These are phyloP conservation scores for Clonostachys sp. DNA, from an alignment of 2,329 filamentous ascomycete genomes.

Conservation along the genomic window DNA sequence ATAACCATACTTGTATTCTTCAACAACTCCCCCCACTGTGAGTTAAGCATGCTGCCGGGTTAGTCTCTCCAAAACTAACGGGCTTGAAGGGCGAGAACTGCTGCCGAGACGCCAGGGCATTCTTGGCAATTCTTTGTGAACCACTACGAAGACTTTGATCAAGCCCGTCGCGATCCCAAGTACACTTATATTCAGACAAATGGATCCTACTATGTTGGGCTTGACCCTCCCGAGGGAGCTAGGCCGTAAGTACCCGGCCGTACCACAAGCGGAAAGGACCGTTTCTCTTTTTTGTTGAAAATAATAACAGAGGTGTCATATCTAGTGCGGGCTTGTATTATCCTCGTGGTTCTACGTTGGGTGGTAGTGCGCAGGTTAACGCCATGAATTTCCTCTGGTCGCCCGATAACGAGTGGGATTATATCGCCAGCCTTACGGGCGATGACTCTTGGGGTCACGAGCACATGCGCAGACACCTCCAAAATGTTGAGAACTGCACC, in stretches of 20 bases:
- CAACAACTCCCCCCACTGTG: slow-evolving; percentile 14
- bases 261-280: too few relatives aligned
- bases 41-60: neutral
- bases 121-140: slow-evolving; percentile 10
- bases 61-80: neutral
- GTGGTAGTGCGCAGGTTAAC: slow-evolving; percentile 26
- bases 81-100: neutral
- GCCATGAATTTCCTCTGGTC: slow-evolving; percentile 42
- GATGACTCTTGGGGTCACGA: slow-evolving; percentile 42
- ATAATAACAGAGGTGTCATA: neutral
- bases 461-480: slow-evolving; percentile 44
- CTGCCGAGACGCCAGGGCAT: slow-evolving; percentile 4
- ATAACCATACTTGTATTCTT: slow-evolving; percentile 15
- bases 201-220: slow-evolving; percentile 8
- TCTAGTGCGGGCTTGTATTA: slow-evolving; percentile 12
- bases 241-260: slow-evolving; percentile 4
- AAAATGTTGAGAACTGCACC: slow-evolving; percentile 37
- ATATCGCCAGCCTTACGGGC: slow-evolving; percentile 41
- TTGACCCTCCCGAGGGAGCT: slow-evolving; percentile 7
- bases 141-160: slow-evolving; percentile 7
- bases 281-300: neutral
- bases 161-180: slow-evolving; percentile 6
- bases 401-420: slow-evolving; percentile 41
- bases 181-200: slow-evolving; percentile 7
- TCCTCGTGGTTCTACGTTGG: slow-evolving; percentile 15